Evolutionary conservation across 768 basidiomycete species (phyloP), one percentile per base, ranked within the genome.

Genomic region (Lactifluus hygrophoroides): DNA sequence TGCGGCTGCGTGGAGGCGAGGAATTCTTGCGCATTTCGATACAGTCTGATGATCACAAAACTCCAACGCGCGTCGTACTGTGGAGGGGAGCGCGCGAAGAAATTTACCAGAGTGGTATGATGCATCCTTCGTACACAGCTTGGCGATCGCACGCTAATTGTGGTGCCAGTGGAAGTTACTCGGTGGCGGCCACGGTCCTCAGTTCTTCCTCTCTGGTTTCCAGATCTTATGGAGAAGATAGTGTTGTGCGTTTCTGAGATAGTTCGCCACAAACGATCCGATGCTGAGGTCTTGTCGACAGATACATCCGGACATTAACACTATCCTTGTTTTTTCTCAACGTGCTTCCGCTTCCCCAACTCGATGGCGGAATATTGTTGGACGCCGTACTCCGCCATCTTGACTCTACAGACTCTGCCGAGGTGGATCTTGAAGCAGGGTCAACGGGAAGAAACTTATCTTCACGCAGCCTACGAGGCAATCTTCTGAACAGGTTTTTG

Each of bases 241-340:
- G 77, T 82, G 67, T 69, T 77, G 89, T 90, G 64, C 58, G 85
- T 76, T n/a, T 5, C 28, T 38, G 13, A 27, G 10, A 19, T 44
- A 34, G 34, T 14, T 30, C 49, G 34, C 32, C 30, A 14, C 34
- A 14, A 30, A 1, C 17, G 19, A 19, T 25, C 28, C 23, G 23
- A 30, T 13, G 47, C 38, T 45, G 14, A 56, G 47, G 37, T 7
- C 14, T 7, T 16, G 7, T 48, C 21, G 30, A 16, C 42, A 87
- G 88, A 60, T 88, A 88, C 59, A 69, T 84, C 58, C 71, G 74
- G 34, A 80, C 81, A 66, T 77, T 88, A 2, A 82, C 84, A n/a
- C 69, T 93, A 32, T 92, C 90, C 3, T 74, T 94, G 1, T 92
- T 81, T 69, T 71, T 92, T 57, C 84, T 94, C 74, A 94, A 94